Evolutionary conservation across 2,329 filamentous ascomycete species (phyloP).

Genomic region (Leptographium wingfieldii): DNA sequence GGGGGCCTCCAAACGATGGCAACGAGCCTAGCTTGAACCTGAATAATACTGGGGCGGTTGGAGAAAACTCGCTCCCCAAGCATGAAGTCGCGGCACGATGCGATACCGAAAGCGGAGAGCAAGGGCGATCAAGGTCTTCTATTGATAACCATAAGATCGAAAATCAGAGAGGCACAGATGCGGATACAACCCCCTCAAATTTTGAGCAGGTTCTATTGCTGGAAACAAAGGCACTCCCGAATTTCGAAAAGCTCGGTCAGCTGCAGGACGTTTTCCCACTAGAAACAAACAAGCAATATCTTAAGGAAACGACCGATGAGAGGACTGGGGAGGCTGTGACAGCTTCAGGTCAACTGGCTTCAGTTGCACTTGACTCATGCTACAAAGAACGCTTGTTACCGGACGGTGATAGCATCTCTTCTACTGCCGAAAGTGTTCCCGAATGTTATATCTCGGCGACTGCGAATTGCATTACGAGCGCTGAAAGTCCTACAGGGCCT

Average conservation of each 20-base stretch:
- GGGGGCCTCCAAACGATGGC: not conserved
- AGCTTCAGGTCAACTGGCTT: not conserved
- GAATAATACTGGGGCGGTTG: not conserved
- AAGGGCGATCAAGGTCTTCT: not conserved
- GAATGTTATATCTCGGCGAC: no score
- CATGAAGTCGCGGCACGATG: not conserved
- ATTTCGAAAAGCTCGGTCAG: constrained; percentile 37
- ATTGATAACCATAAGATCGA: not conserved
- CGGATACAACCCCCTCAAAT: no score
- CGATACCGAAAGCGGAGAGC: not conserved
- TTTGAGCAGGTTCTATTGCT: constrained; percentile 11
- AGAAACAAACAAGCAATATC: not conserved
- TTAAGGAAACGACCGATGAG: not conserved
- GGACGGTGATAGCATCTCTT: not conserved
- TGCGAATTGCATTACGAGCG: not conserved
- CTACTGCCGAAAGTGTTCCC: not conserved
- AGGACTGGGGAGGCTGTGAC: not conserved
- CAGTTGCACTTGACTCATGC: not conserved
- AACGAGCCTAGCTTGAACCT: not conserved
- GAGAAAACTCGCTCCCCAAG: not conserved
- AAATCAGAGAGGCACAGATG: not conserved
- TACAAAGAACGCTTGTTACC: not conserved
- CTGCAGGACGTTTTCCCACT: constrained; percentile 30
- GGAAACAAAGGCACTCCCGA: constrained; percentile 18
- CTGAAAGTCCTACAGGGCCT: not conserved